phyloP scores from a whole-genome alignment of 768 basidiomycete species.

The Pleurotus giganteus region DNA sequence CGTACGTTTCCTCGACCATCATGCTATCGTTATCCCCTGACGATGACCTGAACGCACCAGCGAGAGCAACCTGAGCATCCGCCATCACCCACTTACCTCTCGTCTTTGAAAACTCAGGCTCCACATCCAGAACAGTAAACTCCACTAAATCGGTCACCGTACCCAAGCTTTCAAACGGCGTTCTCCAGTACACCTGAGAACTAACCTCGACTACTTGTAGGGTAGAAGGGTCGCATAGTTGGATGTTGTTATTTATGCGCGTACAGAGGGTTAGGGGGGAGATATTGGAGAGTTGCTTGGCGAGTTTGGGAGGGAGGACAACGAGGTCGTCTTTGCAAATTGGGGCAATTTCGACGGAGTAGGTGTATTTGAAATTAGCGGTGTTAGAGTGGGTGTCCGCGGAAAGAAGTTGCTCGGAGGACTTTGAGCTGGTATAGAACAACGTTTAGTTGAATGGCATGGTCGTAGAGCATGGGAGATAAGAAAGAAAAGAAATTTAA shows the following conservation, averaged over 20 bases:
- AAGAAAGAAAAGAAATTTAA: too few relatives aligned
- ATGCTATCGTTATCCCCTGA: conserved; percentile 42
- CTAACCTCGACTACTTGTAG: conserved; percentile 82
- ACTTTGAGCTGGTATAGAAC: conserved; percentile 62
- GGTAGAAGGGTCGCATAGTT: conserved; percentile 87
- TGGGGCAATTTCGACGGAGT: conserved; percentile 95
- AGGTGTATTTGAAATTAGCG: conserved; percentile 96
- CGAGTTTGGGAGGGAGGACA: conserved; percentile 81
- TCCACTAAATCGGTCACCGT: conserved; percentile 84
- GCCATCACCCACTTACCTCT: conserved; percentile 80
- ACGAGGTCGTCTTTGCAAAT: conserved; percentile 98
- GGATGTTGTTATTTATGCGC: conserved; percentile 89
- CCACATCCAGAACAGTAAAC: conserved; percentile 93
- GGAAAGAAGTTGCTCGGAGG: conserved; percentile 93
- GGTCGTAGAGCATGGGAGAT: conserved; percentile 6
- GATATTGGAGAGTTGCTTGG: conserved; percentile 84
- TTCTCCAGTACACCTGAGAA: conserved; percentile 84
- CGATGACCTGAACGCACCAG: conserved; percentile 71
- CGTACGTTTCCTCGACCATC: conserved; percentile 52
- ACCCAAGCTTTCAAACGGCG: conserved; percentile 83
- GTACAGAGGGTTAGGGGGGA: conserved; percentile 83
- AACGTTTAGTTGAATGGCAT: background rate
- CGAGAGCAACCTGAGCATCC: conserved; percentile 83
- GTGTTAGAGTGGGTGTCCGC: conserved; percentile 90
- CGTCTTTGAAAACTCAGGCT: conserved; percentile 59